Conservation (phyloP, 257 asterid genomes). For the Capsicum rhomboideum region DNA sequence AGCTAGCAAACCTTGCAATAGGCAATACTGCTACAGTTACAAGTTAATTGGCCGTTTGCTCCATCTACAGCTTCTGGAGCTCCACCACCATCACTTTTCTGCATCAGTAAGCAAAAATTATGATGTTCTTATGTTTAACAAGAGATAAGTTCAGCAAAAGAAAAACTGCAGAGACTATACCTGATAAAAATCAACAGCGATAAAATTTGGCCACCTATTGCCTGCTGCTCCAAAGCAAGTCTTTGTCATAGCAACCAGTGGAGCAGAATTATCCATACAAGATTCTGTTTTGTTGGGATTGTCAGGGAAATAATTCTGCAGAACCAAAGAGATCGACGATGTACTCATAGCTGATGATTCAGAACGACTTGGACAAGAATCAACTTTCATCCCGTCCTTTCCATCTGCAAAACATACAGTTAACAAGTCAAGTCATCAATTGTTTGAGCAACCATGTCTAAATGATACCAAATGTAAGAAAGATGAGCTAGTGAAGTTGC, state of each 20-base stretch:
- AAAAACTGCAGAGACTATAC: slow-evolving; percentile 11
- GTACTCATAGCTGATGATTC: slow-evolving; percentile 69
- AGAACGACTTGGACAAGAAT: slow-evolving; percentile 63
- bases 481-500: not conserved
- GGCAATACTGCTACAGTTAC: slow-evolving; percentile 81
- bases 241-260: slow-evolving; percentile 36
- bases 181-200: slow-evolving; percentile 80
- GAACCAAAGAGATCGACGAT: slow-evolving; percentile 49
- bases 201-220: slow-evolving; percentile 86
- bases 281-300: slow-evolving; percentile 58
- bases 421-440: not conserved
- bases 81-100: slow-evolving; percentile 93
- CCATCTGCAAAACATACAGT: slow-evolving; percentile 54
- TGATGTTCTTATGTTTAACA: not conserved
- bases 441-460: not conserved
- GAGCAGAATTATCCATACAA: slow-evolving; percentile 72
- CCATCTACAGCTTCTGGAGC: slow-evolving; percentile 81
- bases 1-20: slow-evolving; percentile 61
- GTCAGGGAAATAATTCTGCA: slow-evolving; percentile 62
- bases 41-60: slow-evolving; percentile 78
- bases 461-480: not conserved
- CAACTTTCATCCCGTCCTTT: slow-evolving; percentile 48
- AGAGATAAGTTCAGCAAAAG: not conserved
- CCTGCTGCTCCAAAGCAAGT: slow-evolving; percentile 62
- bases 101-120: slow-evolving; percentile 5